These are phyloP conservation scores for Balakata baccata DNA, from an alignment of 345 rosid species.

Conservation along the genomic window DNA sequence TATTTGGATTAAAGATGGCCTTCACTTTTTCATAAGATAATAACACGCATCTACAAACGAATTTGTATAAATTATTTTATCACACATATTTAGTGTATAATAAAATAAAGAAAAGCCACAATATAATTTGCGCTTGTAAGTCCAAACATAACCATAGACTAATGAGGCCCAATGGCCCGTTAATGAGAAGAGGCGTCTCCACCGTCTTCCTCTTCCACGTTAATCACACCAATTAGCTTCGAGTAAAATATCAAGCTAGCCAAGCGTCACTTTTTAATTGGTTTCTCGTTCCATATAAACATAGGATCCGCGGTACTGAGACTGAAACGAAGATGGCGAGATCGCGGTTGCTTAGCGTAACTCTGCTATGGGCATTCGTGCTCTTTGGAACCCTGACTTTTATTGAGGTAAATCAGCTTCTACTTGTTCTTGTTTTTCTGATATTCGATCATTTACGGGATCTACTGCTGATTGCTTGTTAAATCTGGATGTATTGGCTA, in stretches of 20 bases:
- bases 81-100: no score
- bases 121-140: not conserved
- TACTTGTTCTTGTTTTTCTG: not conserved
- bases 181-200: not conserved
- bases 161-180: no score
- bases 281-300: not conserved
- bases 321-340: constrained; percentile 42
- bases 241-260: not conserved
- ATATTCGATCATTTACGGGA: not conserved
- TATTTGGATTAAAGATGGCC: no score
- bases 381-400: constrained; percentile 43
- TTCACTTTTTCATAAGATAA: no score
- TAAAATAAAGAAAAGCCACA: no score
- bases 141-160: not conserved
- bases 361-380: constrained; percentile 40
- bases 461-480: not conserved
- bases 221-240: constrained; percentile 10
- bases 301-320: not conserved
- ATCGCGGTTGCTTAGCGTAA: constrained; percentile 37
- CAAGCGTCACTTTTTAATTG: constrained; percentile 17
- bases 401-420: constrained; percentile 44
- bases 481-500: not conserved
- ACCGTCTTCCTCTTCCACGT: constrained; percentile 10
- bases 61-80: no score
- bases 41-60: no score